Base-by-base conservation (phyloP, 2,329 filamentous ascomycete species). In the Colletotrichum tanaceti region DNA sequence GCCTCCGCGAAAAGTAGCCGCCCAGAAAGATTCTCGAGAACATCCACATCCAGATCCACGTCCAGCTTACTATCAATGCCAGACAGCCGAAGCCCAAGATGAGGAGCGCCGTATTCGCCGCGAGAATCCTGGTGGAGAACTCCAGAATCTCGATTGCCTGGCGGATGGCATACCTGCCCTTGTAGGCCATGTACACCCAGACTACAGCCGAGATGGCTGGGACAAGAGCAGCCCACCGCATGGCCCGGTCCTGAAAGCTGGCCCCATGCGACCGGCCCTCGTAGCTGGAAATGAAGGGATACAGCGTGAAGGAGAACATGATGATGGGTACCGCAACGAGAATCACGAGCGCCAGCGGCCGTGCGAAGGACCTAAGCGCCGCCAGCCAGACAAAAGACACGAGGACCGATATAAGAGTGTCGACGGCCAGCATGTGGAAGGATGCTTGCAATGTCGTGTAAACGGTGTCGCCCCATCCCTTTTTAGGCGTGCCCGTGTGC, bases 31-130 rank as follows among this genome's bases (percentile, higher is more conserved):
- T 90, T 52, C 94, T 88, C 9, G 94, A 95, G 79, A 99, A 98
- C 94, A 99, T 98, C 74, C 90, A 90, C 73, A 98, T 89, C 96
- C 96, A 99, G 7, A 92, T 79, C 96, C 96, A 99, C 0, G 94
- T 98, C 91, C 94, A 98, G 16, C 89, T 82, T 11, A 98, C 92
- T 50, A 97, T 91, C 32, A 90, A 83, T 7, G 83, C 86, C 16
- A 98, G 86, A 24, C 91, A 91, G 13, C 86, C 89, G 74, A 98
- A 91, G 3, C 96, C 96, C n/a, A 98, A 87, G 2, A 92, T 77
- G 41, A 98, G 85, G 22, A 99, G 85, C 2, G 91, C 93, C 11
- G 93, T 90, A 75, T 97, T 97, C 43, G 93, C 91, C 7, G 91
- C 89, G 18, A 99, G 84, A 68, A 99, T 97, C 64, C 91, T 91